Evolutionary conservation across 768 basidiomycete species (phyloP).

Genomic region (Agaricus subrufescens): DNA sequence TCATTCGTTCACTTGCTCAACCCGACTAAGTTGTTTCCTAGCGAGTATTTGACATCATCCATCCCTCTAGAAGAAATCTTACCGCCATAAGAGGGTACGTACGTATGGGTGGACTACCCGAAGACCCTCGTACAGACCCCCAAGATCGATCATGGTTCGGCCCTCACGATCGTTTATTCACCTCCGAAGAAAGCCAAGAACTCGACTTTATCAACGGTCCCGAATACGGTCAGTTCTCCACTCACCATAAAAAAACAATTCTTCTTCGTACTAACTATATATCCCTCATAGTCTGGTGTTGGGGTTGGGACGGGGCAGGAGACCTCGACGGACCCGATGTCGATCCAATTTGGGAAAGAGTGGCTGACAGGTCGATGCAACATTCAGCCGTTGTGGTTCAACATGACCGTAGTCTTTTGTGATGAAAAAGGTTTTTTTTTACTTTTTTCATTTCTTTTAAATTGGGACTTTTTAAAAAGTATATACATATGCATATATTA

Average conservation of each 20-base stretch:
- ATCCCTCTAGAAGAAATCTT: conserved; percentile 84
- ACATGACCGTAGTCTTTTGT: conserved; percentile 53
- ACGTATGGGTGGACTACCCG: conserved; percentile 93
- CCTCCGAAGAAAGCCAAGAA: conserved; percentile 76
- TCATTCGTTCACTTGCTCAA: not conserved
- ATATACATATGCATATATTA: not conserved
- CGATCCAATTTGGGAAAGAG: conserved; percentile 93
- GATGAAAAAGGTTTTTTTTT: conserved; percentile 9
- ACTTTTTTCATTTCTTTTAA: no score
- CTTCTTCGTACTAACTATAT: not conserved
- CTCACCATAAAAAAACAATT: not conserved
- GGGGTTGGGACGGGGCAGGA: conserved; percentile 99
- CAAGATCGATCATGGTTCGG: conserved; percentile 99
- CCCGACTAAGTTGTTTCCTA: conserved; percentile 22
- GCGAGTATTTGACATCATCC: conserved; percentile 94
- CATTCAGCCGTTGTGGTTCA: conserved; percentile 60
- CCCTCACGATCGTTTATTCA: conserved; percentile 92
- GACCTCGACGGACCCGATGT: conserved; percentile 98
- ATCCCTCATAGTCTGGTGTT: conserved; percentile 82
- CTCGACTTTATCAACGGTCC: conserved; percentile 80
- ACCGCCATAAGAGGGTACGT: conserved; percentile 94
- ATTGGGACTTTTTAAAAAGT: no score
- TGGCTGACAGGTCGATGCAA: conserved; percentile 60
- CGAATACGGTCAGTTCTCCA: conserved; percentile 63
- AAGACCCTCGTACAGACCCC: conserved; percentile 94